These are phyloP conservation scores for Dactylorhiza incarnata DNA, from an alignment of 106 monocot species.

Conservation along the genomic window DNA sequence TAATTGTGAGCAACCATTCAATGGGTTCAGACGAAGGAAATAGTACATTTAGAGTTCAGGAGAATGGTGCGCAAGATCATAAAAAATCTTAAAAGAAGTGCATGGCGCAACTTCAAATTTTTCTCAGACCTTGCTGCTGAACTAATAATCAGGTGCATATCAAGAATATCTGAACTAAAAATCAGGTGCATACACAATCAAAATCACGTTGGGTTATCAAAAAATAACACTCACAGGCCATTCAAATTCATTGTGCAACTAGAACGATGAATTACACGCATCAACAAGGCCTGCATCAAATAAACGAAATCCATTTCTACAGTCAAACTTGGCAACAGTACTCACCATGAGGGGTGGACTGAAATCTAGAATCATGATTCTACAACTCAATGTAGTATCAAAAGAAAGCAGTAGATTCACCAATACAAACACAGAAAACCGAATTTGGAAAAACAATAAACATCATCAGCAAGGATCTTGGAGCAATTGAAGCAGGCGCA, in stretches of 20 bases:
- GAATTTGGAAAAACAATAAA: conserved; percentile 7
- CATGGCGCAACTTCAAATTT: too few species aligned
- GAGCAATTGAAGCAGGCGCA: conserved; percentile 99
- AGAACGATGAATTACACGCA: background rate
- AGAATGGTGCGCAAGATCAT: background rate
- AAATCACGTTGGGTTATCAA: background rate
- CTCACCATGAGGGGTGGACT: background rate
- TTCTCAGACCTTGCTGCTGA: too few species aligned
- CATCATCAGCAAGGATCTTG: conserved; percentile 92
- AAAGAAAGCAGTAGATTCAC: background rate
- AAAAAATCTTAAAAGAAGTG: too few species aligned
- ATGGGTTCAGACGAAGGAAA: background rate
- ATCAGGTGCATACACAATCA: background rate
- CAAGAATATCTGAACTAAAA: background rate
- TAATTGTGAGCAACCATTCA: background rate
- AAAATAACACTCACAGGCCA: background rate
- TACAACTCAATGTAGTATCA: background rate
- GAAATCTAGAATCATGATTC: background rate
- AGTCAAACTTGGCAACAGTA: background rate
- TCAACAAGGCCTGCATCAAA: background rate
- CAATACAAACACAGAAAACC: background rate
- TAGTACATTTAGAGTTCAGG: background rate
- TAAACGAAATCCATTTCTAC: background rate
- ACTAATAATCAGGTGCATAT: too few species aligned
- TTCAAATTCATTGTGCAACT: background rate